Conservation (phyloP, 352 stramenopile genomes). For the Pseudoperonospora humuli region DNA sequence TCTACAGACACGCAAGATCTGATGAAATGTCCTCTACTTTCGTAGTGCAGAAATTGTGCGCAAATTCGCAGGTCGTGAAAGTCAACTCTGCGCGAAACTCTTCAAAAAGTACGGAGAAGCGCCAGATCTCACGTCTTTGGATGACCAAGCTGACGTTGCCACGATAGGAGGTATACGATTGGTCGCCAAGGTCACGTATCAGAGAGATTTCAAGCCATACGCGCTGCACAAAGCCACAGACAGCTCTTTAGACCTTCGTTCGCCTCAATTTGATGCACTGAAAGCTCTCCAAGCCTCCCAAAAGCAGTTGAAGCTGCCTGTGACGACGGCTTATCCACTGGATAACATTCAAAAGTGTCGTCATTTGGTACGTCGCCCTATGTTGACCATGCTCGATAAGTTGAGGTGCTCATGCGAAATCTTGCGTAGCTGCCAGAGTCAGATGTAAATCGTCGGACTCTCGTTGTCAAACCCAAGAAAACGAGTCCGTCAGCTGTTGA, state of each 20-base stretch:
- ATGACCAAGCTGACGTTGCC: background rate
- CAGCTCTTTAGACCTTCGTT: constrained; percentile 43
- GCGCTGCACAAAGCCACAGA: constrained; percentile 3
- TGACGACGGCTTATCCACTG: constrained; percentile 38
- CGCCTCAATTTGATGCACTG: constrained; percentile 42
- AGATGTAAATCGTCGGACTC: constrained; percentile 42
- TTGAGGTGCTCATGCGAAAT: background rate
- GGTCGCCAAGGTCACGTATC: constrained; percentile 20
- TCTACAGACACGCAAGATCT: background rate
- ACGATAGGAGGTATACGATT: background rate
- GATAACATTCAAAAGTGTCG: constrained; percentile 88
- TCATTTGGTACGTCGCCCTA: constrained; percentile 33
- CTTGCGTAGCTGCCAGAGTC: constrained; percentile 51
- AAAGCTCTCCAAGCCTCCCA: constrained; percentile 29
- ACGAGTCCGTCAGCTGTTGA: constrained; percentile 9
- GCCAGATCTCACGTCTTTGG: constrained; percentile 22
- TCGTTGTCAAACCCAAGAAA: constrained; percentile 30
- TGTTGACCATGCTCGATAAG: background rate
- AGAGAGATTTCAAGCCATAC: constrained; percentile 28
- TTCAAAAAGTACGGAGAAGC: constrained; percentile 70
- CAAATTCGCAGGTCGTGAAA: constrained; percentile 58
- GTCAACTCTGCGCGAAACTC: constrained; percentile 56
- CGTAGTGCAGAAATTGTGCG: constrained; percentile 61
- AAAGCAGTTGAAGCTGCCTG: constrained; percentile 20
- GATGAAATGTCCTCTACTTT: background rate